Conservation (phyloP, 441 rosid genomes). For the Erodium moschatum region DNA sequence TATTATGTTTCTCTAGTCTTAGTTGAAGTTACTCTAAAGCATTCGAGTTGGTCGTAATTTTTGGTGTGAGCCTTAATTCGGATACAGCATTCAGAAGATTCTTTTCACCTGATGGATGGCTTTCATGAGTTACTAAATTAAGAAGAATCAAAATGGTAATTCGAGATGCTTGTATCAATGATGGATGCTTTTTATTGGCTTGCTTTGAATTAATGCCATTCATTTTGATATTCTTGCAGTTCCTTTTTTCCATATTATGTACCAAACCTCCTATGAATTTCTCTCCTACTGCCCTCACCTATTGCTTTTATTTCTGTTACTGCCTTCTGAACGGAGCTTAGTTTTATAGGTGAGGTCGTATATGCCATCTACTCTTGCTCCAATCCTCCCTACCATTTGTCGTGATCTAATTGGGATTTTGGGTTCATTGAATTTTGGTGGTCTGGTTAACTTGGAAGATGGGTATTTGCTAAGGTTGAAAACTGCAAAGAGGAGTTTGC, state of each 20-base stretch:
- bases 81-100: background rate
- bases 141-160: background rate
- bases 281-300: slow-evolving; percentile 20
- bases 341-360: slow-evolving; percentile 63
- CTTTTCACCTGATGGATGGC: background rate
- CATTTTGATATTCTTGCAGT: slow-evolving; percentile 1
- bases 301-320: slow-evolving; percentile 21
- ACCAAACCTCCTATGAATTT: background rate
- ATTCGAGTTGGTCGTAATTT: background rate
- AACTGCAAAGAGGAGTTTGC: slow-evolving; percentile 70
- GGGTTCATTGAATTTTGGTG: slow-evolving; percentile 50
- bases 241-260: background rate
- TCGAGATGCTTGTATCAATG: background rate
- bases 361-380: slow-evolving; percentile 62
- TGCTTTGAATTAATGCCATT: background rate
- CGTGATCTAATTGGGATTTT: slow-evolving; percentile 46
- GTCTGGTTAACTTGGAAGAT: slow-evolving; percentile 31
- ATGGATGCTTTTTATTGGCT: background rate
- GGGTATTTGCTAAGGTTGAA: slow-evolving; percentile 46
- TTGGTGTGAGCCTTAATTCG: background rate
- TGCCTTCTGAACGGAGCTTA: slow-evolving; percentile 23
- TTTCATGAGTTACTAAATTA: background rate
- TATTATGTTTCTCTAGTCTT: background rate
- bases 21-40: background rate
- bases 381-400: slow-evolving; percentile 49